phyloP scores from a whole-genome alignment of 2,329 filamentous ascomycete genomes.

The Macrophomina phaseolina region DNA sequence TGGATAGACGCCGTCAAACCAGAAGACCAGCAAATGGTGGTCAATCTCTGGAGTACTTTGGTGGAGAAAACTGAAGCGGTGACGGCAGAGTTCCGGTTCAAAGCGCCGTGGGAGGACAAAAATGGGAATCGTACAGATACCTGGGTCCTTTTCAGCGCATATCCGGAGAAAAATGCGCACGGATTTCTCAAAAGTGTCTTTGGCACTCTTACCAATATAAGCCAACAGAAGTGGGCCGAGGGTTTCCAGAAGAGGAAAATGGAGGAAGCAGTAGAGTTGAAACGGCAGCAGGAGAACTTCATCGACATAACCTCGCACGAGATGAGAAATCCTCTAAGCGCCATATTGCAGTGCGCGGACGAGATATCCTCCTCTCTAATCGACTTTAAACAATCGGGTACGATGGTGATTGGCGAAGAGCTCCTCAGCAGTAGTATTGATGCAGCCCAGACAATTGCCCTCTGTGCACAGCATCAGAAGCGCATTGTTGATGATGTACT shows the following conservation, averaged over 20 bases:
- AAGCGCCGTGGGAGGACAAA: slow-evolving; percentile 66
- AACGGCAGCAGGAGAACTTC: slow-evolving; percentile 80
- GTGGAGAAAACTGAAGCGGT: slow-evolving; percentile 67
- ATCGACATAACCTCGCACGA: slow-evolving; percentile 80
- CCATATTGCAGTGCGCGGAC: slow-evolving; percentile 77
- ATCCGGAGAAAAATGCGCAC: slow-evolving; percentile 69
- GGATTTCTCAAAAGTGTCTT: slow-evolving; percentile 76
- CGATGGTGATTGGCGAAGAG: slow-evolving; percentile 51
- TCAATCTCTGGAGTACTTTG: slow-evolving; percentile 67
- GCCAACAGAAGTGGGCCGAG: slow-evolving; percentile 83
- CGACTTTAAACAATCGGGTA: slow-evolving; percentile 53
- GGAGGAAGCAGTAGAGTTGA: slow-evolving; percentile 81
- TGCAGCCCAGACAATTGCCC: slow-evolving; percentile 76
- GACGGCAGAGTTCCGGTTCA: slow-evolving; percentile 78
- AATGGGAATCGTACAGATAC: slow-evolving; percentile 68
- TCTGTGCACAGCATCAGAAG: slow-evolving; percentile 82
- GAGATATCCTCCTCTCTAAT: slow-evolving; percentile 65
- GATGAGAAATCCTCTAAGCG: slow-evolving; percentile 77
- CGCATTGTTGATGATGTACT: slow-evolving; percentile 56
- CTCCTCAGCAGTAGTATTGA: slow-evolving; percentile 69
- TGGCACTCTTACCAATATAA: slow-evolving; percentile 84
- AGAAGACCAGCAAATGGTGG: slow-evolving; percentile 67
- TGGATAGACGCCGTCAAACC: slow-evolving; percentile 77
- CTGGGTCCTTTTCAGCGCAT: slow-evolving; percentile 79
- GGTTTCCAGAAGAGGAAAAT: slow-evolving; percentile 77